Conservation (phyloP, 345 rosid genomes). For the Draba incana region DNA sequence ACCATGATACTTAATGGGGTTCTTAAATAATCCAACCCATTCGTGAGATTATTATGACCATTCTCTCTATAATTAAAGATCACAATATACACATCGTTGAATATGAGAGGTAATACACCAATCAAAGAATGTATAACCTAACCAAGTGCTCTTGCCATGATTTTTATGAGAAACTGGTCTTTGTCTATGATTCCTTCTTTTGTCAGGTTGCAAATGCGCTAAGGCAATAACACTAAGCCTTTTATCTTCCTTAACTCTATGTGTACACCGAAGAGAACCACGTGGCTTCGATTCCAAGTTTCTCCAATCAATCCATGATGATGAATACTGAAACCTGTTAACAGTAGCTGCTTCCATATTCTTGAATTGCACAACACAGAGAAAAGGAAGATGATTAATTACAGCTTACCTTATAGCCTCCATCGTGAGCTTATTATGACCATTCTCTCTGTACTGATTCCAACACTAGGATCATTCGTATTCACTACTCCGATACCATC, state of each 20-base stretch:
- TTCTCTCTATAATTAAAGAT: neutral
- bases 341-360: conserved; percentile 61
- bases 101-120: conserved; percentile 49
- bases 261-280: conserved; percentile 44
- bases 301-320: conserved; percentile 49
- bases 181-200: conserved; percentile 29
- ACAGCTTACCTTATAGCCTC: too few relatives aligned
- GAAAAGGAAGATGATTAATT: too few relatives aligned
- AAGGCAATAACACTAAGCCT: conserved; percentile 48
- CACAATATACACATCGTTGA: conserved; percentile 2
- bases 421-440: too few relatives aligned
- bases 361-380: conserved; percentile 4
- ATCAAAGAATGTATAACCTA: conserved; percentile 75
- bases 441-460: too few relatives aligned
- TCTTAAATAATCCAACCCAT: too few relatives aligned
- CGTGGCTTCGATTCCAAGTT: conserved; percentile 37
- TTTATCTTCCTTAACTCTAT: conserved; percentile 41
- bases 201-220: conserved; percentile 30
- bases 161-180: conserved; percentile 50
- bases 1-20: too few relatives aligned
- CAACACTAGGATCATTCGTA: too few relatives aligned
- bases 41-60: too few relatives aligned
- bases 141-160: conserved; percentile 65
- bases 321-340: conserved; percentile 51
- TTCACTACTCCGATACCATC: too few relatives aligned